A percentile compares a stretch with the other conserved stretches of the same genome.
Conservation (phyloP, 1,139 yeast genomes). For the Suhomyces atakaporum region DNA sequence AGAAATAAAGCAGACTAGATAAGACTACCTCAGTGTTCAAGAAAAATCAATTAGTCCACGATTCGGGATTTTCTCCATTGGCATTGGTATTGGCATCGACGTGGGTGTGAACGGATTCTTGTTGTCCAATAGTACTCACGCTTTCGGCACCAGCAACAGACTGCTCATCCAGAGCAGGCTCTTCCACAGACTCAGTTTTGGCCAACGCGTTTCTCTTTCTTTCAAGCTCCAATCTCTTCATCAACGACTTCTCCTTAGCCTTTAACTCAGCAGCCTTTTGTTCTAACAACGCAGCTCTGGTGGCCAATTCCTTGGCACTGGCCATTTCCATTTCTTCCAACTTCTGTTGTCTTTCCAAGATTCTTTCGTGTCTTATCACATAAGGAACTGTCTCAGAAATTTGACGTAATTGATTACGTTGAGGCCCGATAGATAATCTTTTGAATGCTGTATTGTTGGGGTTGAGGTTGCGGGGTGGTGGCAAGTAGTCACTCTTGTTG, state of each 20-base stretch:
- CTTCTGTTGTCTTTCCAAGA: constrained; percentile 73
- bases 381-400: constrained; percentile 83
- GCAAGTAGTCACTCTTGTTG: constrained; percentile 28
- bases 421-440: constrained; percentile 59
- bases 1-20: too few species aligned
- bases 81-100: too few species aligned
- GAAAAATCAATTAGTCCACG: not conserved
- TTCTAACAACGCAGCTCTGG: constrained; percentile 74
- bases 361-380: constrained; percentile 72
- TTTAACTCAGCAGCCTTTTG: constrained; percentile 74
- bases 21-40: too few species aligned
- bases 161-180: constrained; percentile 5
- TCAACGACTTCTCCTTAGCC: constrained; percentile 58
- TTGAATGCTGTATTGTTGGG: constrained; percentile 51
- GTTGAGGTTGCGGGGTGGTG: constrained; percentile 38
- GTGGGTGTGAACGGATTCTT: constrained; percentile 38
- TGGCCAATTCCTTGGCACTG: constrained; percentile 70
- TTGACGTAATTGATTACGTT: constrained; percentile 69
- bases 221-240: constrained; percentile 38
- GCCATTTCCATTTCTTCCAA: constrained; percentile 77
- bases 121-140: constrained; percentile 20
- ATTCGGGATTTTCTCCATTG: too few species aligned
- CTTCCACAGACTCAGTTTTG: constrained; percentile 7
- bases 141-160: constrained; percentile 6
- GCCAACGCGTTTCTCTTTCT: constrained; percentile 18